These are phyloP conservation scores for Aspergillus fischeri DNA, from an alignment of 2,329 filamentous ascomycete genomes.

Conservation along the genomic window DNA sequence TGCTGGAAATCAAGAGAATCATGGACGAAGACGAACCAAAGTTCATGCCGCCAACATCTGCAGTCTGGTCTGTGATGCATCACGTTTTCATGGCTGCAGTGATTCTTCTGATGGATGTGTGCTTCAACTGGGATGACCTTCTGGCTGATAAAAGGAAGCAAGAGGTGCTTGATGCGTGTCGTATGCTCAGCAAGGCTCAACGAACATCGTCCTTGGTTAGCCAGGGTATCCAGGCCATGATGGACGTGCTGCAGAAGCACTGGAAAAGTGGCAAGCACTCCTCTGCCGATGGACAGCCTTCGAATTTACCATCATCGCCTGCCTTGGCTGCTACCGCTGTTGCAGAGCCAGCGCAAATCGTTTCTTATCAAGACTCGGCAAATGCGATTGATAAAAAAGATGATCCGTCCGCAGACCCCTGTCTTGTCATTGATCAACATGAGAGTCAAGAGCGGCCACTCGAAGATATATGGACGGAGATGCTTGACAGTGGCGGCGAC, in stretches of 20 bases:
- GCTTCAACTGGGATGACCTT: conserved; percentile 38
- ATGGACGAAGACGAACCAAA: conserved; percentile 28
- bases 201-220: conserved; percentile 27
- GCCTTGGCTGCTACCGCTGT: neutral
- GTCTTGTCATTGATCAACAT: neutral
- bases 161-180: conserved; percentile 37
- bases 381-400: neutral
- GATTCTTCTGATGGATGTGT: conserved; percentile 38
- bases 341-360: neutral
- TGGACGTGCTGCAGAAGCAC: conserved; percentile 32
- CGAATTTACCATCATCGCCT: neutral
- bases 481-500: conserved; percentile 25
- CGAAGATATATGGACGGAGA: conserved; percentile 31
- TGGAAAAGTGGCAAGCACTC: conserved; percentile 19
- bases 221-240: conserved; percentile 36
- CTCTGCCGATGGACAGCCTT: neutral
- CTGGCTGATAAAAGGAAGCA: conserved; percentile 31
- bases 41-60: conserved; percentile 23
- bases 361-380: neutral
- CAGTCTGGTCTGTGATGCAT: conserved; percentile 33
- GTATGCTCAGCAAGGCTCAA: conserved; percentile 35
- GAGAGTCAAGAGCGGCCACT: conserved; percentile 12
- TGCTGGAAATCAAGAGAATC: conserved; percentile 34
- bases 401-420: neutral
- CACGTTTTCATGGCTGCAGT: conserved; percentile 41